These are phyloP conservation scores for Jacaranda mimosifolia DNA, from an alignment of 257 asterid species.

Conservation along the genomic window DNA sequence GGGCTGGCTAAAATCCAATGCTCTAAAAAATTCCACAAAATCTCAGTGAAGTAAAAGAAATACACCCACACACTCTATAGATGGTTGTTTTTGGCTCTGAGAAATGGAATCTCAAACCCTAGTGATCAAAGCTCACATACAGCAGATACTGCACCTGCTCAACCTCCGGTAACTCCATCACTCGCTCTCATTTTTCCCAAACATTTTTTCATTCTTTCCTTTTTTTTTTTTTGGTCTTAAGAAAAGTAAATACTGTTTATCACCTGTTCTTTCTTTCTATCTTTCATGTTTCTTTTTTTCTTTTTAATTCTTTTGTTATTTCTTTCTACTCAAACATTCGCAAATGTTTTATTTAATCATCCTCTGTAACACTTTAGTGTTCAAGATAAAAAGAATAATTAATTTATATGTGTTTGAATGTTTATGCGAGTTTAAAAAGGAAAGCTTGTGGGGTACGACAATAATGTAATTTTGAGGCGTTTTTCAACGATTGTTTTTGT, in stretches of 20 bases:
- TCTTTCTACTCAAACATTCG: background rate
- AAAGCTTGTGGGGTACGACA: background rate
- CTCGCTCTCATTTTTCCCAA: background rate
- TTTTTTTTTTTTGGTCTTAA: background rate
- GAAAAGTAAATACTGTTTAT: background rate
- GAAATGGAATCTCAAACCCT: slow-evolving; percentile 43
- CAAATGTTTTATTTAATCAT: background rate
- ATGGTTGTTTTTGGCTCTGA: slow-evolving; percentile 32
- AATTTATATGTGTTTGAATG: background rate
- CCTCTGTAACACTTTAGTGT: background rate
- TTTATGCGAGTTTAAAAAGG: background rate
- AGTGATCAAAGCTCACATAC: slow-evolving; percentile 38
- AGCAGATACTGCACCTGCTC: slow-evolving; percentile 33
- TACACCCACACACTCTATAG: background rate
- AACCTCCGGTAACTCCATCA: slow-evolving; percentile 44
- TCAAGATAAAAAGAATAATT: background rate
- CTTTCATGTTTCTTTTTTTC: too few species aligned
- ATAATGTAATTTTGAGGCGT: background rate
- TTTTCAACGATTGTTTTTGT: background rate
- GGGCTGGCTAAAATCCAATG: background rate
- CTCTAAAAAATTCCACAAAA: slow-evolving; percentile 20
- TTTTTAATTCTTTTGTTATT: background rate
- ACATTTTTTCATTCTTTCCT: background rate
- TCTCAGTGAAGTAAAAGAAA: background rate
- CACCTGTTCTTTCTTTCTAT: background rate